Evolutionary conservation across 495 filamentous ascomycete species (phyloP).

Genomic region (Penicillium longicatenatum): DNA sequence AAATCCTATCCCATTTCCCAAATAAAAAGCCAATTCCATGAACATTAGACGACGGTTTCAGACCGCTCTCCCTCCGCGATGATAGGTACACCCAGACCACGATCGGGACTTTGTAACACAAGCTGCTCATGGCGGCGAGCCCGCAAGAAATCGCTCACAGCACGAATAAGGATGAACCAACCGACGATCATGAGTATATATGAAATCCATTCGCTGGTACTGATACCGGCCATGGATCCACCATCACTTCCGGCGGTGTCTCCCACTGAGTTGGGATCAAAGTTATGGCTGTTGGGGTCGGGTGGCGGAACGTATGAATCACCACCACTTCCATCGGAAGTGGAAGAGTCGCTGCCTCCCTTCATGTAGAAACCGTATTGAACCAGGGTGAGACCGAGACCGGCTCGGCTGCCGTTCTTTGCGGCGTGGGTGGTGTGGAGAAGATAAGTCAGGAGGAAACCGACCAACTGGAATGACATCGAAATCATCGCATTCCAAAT

Average conservation of each 20-base stretch:
- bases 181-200: conserved; percentile 96
- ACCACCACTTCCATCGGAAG: conserved; percentile 46
- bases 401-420: conserved; percentile 93
- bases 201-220: conserved; percentile 82
- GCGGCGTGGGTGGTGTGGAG: conserved; percentile 97
- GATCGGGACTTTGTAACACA: conserved; percentile 90
- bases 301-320: conserved; percentile 62
- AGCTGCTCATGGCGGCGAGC: conserved; percentile 89
- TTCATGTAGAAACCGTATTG: conserved; percentile 97
- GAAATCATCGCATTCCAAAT: conserved; percentile 99
- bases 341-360: conserved; percentile 48
- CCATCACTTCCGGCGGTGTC: conserved; percentile 42
- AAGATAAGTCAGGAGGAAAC: conserved; percentile 96
- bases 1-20: conserved; percentile 11
- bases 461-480: conserved; percentile 96
- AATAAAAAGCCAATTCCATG: conserved; percentile 10
- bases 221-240: conserved; percentile 51
- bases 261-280: conserved; percentile 70
- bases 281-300: conserved; percentile 89
- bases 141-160: conserved; percentile 83
- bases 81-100: conserved; percentile 81
- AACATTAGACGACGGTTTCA: conserved; percentile 73
- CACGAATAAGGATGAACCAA: conserved; percentile 94
- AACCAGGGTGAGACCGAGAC: conserved; percentile 93
- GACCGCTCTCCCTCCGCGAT: conserved; percentile 85